A percentile compares a stretch with the other conserved stretches of the same genome.
Evolutionary conservation across 768 basidiomycete genomes (phyloP).

Genomic region (Phylloporus arenicola): DNA sequence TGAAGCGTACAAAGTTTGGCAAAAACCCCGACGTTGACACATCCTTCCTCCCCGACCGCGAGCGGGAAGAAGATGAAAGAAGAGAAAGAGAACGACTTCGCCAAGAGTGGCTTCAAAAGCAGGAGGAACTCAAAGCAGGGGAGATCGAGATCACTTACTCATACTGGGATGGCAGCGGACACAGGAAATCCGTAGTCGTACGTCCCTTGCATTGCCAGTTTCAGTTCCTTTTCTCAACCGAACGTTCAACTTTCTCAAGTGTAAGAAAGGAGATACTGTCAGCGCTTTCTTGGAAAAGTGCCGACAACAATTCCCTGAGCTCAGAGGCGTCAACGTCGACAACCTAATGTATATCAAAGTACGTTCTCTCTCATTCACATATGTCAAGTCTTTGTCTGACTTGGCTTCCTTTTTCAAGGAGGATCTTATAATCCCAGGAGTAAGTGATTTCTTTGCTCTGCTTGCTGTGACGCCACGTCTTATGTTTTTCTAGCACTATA

Average conservation of each 20-base stretch:
- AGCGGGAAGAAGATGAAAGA: constrained; percentile 90
- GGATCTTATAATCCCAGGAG: constrained; percentile 96
- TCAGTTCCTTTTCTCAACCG: background rate
- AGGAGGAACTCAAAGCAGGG: constrained; percentile 63
- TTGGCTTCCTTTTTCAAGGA: constrained; percentile 49
- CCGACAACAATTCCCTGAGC: constrained; percentile 86
- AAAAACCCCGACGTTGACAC: constrained; percentile 98
- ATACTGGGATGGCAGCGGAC: constrained; percentile 98
- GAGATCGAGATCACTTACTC: constrained; percentile 92
- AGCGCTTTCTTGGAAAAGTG: constrained; percentile 88
- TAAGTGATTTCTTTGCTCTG: constrained; percentile 33
- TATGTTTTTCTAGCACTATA: constrained; percentile 68
- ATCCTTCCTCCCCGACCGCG: constrained; percentile 96
- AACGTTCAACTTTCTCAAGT: constrained; percentile 43
- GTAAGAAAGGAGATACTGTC: constrained; percentile 94
- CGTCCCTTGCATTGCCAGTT: constrained; percentile 27
- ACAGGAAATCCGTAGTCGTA: constrained; percentile 86
- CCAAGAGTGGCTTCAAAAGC: constrained; percentile 78
- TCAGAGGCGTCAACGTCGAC: constrained; percentile 85
- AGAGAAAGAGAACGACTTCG: constrained; percentile 83
- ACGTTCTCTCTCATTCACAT: constrained; percentile 13
- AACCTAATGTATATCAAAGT: constrained; percentile 99
- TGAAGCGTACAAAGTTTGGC: constrained; percentile 74
- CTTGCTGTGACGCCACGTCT: background rate
- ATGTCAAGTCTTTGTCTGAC: constrained; percentile 2